These are phyloP conservation scores for Sarocladium kiliense DNA, from an alignment of 2,329 filamentous ascomycete genomes.

Conservation along the genomic window DNA sequence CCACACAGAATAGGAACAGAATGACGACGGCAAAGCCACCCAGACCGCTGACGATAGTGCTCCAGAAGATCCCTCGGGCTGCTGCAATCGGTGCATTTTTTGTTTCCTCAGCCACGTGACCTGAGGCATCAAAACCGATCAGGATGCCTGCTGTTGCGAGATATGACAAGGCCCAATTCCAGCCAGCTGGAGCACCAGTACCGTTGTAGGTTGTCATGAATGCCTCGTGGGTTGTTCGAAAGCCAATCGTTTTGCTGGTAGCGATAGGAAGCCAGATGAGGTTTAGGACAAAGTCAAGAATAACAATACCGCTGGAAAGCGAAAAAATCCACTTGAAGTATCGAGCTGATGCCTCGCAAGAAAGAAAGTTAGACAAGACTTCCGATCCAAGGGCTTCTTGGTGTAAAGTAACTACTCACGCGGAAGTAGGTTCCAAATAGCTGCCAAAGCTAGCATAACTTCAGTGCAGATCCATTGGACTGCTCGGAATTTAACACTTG, in stretches of 20 bases:
- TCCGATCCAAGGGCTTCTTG: not conserved
- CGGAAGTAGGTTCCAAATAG: conserved; percentile 43
- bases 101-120: conserved; percentile 57
- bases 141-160: conserved; percentile 55
- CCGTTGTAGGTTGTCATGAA: conserved; percentile 58
- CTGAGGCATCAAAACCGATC: conserved; percentile 57
- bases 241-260: conserved; percentile 48
- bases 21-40: conserved; percentile 52
- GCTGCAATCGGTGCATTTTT: conserved; percentile 52
- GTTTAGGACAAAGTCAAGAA: conserved; percentile 55
- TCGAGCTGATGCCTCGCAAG: conserved; percentile 25
- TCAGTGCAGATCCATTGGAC: conserved; percentile 57
- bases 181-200: conserved; percentile 48
- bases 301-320: conserved; percentile 41
- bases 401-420: conserved; percentile 29
- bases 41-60: conserved; percentile 50
- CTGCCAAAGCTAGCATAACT: conserved; percentile 42
- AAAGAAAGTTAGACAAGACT: not conserved
- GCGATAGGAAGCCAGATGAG: conserved; percentile 57
- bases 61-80: conserved; percentile 56
- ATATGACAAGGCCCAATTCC: conserved; percentile 61
- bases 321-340: conserved; percentile 46
- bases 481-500: conserved; percentile 51
- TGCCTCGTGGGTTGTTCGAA: conserved; percentile 52
- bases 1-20: conserved; percentile 53